Evolutionary conservation across 345 rosid genomes (phyloP).

Genomic region (Camelina sativa): DNA sequence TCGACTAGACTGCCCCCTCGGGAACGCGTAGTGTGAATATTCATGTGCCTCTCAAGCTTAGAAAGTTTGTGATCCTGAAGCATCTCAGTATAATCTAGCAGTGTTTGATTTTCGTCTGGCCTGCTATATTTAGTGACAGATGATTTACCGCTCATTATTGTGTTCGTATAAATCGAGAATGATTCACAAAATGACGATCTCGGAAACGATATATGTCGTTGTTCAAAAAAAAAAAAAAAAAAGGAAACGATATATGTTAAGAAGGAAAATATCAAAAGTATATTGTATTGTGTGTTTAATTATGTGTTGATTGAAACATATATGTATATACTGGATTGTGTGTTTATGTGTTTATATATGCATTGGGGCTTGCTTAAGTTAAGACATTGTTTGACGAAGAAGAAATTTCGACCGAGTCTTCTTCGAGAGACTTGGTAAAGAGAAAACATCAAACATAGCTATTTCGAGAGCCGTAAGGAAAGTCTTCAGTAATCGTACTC

Average conservation of each 20-base stretch:
- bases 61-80: conserved; percentile 1
- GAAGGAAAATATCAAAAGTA: conserved; percentile 2
- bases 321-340: not conserved
- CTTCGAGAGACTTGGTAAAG: conserved; percentile 29
- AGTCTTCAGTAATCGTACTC: not conserved
- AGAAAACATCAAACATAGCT: conserved; percentile 4
- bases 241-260: conserved; percentile 2
- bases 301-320: conserved; percentile 6
- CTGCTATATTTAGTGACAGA: conserved; percentile 1
- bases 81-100: conserved; percentile 4
- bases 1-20: conserved; percentile 39
- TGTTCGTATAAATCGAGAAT: not conserved
- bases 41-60: not conserved
- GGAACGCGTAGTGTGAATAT: conserved; percentile 17
- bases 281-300: conserved; percentile 5
- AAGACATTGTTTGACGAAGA: not conserved
- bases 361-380: not conserved
- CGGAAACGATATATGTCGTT: conserved; percentile 5
- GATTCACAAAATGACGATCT: conserved; percentile 17
- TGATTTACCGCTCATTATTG: conserved; percentile 6
- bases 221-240: too few species aligned
- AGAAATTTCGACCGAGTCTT: conserved; percentile 23
- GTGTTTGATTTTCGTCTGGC: not conserved
- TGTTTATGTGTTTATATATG: conserved; percentile 18
- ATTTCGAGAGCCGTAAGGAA: not conserved